These are phyloP conservation scores for Coemansia sp. DNA, from an alignment of 192 early-diverging fungal genomes.

Conservation along the genomic window DNA sequence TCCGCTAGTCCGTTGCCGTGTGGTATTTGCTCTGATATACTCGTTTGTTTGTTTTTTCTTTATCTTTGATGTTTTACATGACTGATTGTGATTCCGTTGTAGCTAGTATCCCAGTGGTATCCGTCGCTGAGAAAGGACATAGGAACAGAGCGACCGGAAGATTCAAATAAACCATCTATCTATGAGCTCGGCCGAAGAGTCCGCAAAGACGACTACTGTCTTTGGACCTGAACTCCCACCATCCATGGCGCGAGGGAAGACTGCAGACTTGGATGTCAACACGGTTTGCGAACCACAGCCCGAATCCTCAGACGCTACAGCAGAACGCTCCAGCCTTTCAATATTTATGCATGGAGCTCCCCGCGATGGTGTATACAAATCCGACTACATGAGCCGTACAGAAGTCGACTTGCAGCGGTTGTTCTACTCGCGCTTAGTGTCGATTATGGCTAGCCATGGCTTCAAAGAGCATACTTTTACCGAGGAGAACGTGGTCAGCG, in stretches of 20 bases:
- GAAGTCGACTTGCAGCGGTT: slow-evolving; percentile 38
- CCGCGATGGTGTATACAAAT: slow-evolving; percentile 13
- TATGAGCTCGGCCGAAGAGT: slow-evolving; percentile 6
- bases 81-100: neutral
- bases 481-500: slow-evolving; percentile 27
- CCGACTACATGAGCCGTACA: slow-evolving; percentile 29
- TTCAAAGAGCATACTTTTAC: slow-evolving; percentile 25
- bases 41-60: slow-evolving; percentile 2
- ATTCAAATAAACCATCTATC: neutral
- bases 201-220: slow-evolving; percentile 14
- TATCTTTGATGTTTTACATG: neutral
- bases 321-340: slow-evolving; percentile 16
- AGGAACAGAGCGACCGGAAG: neutral
- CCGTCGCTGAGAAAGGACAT: neutral
- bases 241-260: slow-evolving; percentile 38
- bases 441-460: slow-evolving; percentile 40
- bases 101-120: neutral
- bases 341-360: slow-evolving; percentile 13
- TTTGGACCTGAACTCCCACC: slow-evolving; percentile 51
- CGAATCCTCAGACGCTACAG: neutral
- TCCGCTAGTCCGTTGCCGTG: neutral
- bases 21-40: neutral
- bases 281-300: neutral
- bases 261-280: neutral
- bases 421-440: slow-evolving; percentile 29